These are phyloP conservation scores for Hypomontagnella monticulosa DNA, from an alignment of 495 filamentous ascomycete genomes.

Conservation along the genomic window DNA sequence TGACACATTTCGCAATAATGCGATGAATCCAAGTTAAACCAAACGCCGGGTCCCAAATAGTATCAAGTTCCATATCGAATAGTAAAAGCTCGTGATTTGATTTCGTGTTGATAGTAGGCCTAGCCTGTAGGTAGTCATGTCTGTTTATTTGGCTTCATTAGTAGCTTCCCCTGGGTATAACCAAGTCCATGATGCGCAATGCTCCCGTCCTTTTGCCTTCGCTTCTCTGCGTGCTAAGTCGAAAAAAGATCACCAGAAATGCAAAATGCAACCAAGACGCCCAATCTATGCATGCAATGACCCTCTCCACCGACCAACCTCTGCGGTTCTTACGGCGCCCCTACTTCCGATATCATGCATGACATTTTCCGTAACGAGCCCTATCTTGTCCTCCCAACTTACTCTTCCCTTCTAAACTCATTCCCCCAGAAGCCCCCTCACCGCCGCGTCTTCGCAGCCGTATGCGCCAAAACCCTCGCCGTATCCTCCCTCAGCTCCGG, in stretches of 20 bases:
- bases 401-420: not conserved
- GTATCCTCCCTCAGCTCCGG: constrained; percentile 81
- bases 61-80: not conserved
- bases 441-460: constrained; percentile 38
- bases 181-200: not conserved
- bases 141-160: not conserved
- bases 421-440: not conserved
- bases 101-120: not conserved
- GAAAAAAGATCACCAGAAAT: not conserved
- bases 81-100: no score
- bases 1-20: not conserved
- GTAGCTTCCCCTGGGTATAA: not conserved
- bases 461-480: constrained; percentile 63
- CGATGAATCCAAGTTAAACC: constrained; percentile 1
- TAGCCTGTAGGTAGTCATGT: no score
- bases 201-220: not conserved
- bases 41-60: no score
- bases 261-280: constrained; percentile 15
- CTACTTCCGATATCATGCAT: no score
- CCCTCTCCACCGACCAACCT: not conserved
- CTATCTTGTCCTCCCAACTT: not conserved
- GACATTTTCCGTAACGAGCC: not conserved
- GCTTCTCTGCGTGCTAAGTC: not conserved
- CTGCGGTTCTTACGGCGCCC: no score
- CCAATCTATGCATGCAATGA: constrained; percentile 11